Conservation (phyloP, 495 filamentous ascomycete species). For the Xylaria flabelliformis region DNA sequence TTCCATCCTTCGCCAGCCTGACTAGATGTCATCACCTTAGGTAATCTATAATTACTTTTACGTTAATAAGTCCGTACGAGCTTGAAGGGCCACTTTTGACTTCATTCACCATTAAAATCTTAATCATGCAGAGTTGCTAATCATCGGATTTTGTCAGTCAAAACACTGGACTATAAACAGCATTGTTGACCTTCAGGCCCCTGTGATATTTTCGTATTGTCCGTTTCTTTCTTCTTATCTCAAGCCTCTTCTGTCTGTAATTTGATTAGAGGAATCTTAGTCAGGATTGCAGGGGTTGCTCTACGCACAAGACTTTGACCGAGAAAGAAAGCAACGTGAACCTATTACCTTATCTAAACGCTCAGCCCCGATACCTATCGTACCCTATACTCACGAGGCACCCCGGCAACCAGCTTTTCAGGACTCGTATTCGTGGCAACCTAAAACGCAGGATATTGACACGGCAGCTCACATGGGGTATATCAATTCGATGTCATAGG, state of each 20-base stretch:
- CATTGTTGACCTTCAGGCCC: background rate
- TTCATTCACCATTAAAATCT: background rate
- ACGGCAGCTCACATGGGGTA: constrained; percentile 6
- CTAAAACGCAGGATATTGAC: background rate
- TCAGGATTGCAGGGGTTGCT: background rate
- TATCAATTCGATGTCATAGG: background rate
- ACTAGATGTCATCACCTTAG: background rate
- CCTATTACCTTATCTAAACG: constrained; percentile 1
- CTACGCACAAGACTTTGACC: background rate
- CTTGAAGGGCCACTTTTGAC: background rate
- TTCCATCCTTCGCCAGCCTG: background rate
- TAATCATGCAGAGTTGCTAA: background rate
- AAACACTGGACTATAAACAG: background rate
- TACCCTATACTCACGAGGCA: background rate
- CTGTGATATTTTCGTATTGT: background rate
- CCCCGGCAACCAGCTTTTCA: background rate
- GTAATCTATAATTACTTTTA: background rate
- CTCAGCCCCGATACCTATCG: background rate
- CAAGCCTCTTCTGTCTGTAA: background rate
- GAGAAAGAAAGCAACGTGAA: background rate
- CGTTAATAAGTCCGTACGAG: background rate
- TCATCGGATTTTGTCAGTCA: background rate
- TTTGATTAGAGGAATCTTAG: background rate
- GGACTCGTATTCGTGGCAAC: background rate
- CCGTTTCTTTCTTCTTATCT: background rate